Conservation (phyloP, 768 basidiomycete genomes). For the Boletus sp. region DNA sequence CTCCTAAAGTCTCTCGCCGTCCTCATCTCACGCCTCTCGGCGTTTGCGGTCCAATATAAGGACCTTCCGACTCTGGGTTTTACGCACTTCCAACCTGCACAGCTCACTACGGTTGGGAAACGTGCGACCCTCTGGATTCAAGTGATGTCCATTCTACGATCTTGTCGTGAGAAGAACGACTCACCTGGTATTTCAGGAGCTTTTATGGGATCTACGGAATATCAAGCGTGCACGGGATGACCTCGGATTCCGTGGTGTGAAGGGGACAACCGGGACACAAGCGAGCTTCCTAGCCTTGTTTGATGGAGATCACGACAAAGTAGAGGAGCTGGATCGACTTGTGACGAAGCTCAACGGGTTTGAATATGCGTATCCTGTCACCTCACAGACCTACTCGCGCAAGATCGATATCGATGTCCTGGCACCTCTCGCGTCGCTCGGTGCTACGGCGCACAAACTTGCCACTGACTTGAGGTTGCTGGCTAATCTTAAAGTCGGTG, state of each 20-base stretch:
- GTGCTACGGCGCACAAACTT: slow-evolving; percentile 96
- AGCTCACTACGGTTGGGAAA: slow-evolving; percentile 97
- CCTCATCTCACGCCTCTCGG: slow-evolving; percentile 83
- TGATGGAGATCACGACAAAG: slow-evolving; percentile 94
- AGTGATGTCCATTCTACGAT: slow-evolving; percentile 35
- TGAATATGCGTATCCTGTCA: slow-evolving; percentile 93
- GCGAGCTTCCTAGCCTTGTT: slow-evolving; percentile 93
- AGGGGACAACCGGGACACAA: slow-evolving; percentile 99
- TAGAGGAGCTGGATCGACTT: slow-evolving; percentile 81
- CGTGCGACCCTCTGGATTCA: slow-evolving; percentile 96
- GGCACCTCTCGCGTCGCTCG: slow-evolving; percentile 83
- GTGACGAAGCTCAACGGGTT: slow-evolving; percentile 94
- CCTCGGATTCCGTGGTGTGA: slow-evolving; percentile 95
- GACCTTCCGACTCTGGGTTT: slow-evolving; percentile 93
- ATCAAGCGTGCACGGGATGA: slow-evolving; percentile 86
- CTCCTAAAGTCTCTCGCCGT: slow-evolving; percentile 85
- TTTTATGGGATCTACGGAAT: slow-evolving; percentile 95
- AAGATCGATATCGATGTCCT: slow-evolving; percentile 96
- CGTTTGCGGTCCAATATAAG: slow-evolving; percentile 81
- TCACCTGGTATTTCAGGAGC: slow-evolving; percentile 49
- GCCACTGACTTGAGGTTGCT: slow-evolving; percentile 92
- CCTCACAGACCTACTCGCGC: slow-evolving; percentile 97
- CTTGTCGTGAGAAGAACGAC: not conserved
- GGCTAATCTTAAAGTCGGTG: slow-evolving; percentile 81
- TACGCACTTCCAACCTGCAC: slow-evolving; percentile 98